Evolutionary conservation across 1,139 yeast species (phyloP).

Genomic region (Yamadazyma dendronema): DNA sequence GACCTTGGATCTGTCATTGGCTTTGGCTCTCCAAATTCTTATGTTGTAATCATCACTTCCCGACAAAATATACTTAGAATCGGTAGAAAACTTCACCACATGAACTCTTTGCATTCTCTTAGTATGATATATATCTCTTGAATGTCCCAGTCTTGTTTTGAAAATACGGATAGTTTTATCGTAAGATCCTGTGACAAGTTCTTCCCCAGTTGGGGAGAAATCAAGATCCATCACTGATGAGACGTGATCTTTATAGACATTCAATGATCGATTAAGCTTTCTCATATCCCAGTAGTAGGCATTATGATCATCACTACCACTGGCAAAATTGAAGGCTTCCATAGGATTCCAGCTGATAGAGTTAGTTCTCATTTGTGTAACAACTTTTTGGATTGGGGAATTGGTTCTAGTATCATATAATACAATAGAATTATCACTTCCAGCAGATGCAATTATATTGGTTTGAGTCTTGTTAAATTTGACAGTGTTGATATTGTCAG

Average conservation of each 20-base stretch:
- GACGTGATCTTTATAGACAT: constrained; percentile 92
- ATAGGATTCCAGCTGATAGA: constrained; percentile 95
- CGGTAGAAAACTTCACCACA: constrained; percentile 81
- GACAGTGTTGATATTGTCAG: constrained; percentile 81
- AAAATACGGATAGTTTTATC: constrained; percentile 89
- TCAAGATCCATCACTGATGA: constrained; percentile 95
- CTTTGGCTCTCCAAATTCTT: constrained; percentile 86
- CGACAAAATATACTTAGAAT: constrained; percentile 77
- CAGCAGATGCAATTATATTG: constrained; percentile 84
- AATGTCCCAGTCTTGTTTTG: constrained; percentile 78
- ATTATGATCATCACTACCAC: constrained; percentile 94
- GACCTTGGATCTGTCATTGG: constrained; percentile 79
- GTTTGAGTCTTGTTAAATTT: constrained; percentile 90
- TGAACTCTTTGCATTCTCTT: constrained; percentile 96
- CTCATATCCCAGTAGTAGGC: constrained; percentile 96
- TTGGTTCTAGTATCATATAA: constrained; percentile 91
- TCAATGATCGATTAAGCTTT: constrained; percentile 71
- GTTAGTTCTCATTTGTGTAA: constrained; percentile 80
- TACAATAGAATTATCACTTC: constrained; percentile 87
- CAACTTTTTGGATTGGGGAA: constrained; percentile 88
- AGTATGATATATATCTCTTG: constrained; percentile 93
- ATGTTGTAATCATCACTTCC: constrained; percentile 98
- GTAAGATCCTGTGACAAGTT: constrained; percentile 91
- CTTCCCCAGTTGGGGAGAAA: constrained; percentile 96
- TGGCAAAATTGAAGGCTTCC: constrained; percentile 93